Conservation (phyloP, 148 eudicot species). For the Rhododendron vialii region DNA sequence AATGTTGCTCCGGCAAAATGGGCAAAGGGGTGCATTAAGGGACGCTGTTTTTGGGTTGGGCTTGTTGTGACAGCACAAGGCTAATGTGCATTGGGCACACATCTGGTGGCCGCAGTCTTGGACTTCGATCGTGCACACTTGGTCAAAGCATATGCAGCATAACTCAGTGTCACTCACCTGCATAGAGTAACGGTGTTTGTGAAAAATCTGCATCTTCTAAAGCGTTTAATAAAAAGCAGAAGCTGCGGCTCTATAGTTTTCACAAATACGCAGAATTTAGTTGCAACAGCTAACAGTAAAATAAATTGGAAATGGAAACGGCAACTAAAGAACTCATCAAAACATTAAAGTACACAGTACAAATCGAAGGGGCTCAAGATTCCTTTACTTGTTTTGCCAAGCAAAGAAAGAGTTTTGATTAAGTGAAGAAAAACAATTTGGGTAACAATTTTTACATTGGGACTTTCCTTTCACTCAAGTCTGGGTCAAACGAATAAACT, state of each 20-base stretch:
- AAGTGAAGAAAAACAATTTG: not conserved
- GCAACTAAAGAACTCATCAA: not conserved
- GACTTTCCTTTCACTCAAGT: not conserved
- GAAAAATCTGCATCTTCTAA: not conserved
- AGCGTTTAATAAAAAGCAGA: not conserved
- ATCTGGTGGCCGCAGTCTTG: slow-evolving; percentile 93
- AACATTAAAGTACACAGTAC: not conserved
- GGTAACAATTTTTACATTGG: not conserved
- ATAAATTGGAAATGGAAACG: not conserved
- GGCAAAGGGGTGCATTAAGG: slow-evolving; percentile 76
- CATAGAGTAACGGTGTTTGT: not conserved
- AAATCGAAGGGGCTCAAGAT: not conserved
- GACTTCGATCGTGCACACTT: slow-evolving; percentile 90
- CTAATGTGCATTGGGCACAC: slow-evolving; percentile 95
- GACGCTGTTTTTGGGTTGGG: slow-evolving; percentile 74
- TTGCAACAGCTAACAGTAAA: not conserved
- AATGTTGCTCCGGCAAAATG: slow-evolving; percentile 90
- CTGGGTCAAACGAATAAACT: not conserved
- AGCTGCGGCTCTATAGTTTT: not conserved
- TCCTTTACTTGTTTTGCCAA: not conserved
- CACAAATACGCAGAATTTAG: not conserved
- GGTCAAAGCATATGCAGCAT: slow-evolving; percentile 96
- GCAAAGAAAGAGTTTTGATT: not conserved
- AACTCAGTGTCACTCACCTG: slow-evolving; percentile 81
- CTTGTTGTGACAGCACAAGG: slow-evolving; percentile 93